Evolutionary conservation across 2,329 filamentous ascomycete genomes (phyloP).

Genomic region (Septoria petroselini): DNA sequence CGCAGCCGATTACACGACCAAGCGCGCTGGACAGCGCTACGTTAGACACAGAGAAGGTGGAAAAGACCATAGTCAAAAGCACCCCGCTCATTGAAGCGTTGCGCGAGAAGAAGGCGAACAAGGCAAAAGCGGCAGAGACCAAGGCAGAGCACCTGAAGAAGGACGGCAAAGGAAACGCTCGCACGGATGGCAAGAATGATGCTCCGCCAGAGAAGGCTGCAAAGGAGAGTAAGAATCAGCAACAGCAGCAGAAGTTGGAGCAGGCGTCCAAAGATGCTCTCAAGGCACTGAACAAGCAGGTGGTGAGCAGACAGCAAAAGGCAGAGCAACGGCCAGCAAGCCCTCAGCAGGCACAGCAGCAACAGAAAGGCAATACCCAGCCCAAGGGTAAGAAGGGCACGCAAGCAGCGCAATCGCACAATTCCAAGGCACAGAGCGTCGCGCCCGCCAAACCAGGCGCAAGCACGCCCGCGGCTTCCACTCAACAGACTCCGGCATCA

Average conservation of each 20-base stretch:
- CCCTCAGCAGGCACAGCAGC: conserved; percentile 23
- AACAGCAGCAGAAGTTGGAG: conserved; percentile 35
- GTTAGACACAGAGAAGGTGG: conserved; percentile 46
- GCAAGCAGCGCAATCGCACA: conserved; percentile 13
- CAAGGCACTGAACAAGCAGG: conserved; percentile 54
- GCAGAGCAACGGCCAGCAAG: conserved; percentile 23
- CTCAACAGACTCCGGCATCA: conserved; percentile 22
- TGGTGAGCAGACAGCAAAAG: conserved; percentile 32
- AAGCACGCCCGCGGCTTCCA: conserved; percentile 38
- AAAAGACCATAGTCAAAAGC: conserved; percentile 65
- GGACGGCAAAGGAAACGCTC: conserved; percentile 24
- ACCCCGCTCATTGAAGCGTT: conserved; percentile 89
- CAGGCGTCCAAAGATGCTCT: conserved; percentile 51
- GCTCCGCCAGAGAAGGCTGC: conserved; percentile 34
- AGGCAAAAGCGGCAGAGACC: conserved; percentile 31
- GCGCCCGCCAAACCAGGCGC: conserved; percentile 38
- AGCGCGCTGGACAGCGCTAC: conserved; percentile 51
- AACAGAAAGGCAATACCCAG: conserved; percentile 37
- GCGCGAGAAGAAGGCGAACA: conserved; percentile 58
- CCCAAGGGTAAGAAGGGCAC: conserved; percentile 30
- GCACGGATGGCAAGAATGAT: conserved; percentile 40
- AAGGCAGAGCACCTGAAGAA: conserved; percentile 37
- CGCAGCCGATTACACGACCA: conserved; percentile 64
- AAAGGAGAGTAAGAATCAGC: conserved; percentile 37
- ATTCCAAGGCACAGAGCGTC: conserved; percentile 36